A percentile compares a stretch with the other conserved stretches of the same genome.
Evolutionary conservation across 2,329 filamentous ascomycete species (phyloP).

Genomic region (Hawksworthiomyces lignivorus): DNA sequence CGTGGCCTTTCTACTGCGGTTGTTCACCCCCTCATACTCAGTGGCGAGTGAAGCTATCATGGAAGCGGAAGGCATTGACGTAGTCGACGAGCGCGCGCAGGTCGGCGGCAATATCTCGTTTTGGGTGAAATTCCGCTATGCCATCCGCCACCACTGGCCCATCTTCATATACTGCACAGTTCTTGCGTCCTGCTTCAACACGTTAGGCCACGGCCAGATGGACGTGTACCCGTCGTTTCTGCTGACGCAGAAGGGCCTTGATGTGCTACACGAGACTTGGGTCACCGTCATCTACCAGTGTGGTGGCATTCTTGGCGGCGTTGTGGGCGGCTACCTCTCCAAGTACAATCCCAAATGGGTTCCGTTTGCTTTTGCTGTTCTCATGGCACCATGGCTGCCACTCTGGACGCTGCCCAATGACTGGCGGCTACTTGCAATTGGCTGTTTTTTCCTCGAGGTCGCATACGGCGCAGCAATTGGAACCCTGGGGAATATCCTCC

Average conservation of each 20-base stretch:
- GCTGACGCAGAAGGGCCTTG: slow-evolving; percentile 8
- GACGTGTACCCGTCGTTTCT: slow-evolving; percentile 50
- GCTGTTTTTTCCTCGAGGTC: slow-evolving; percentile 73
- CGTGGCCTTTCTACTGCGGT: slow-evolving; percentile 70
- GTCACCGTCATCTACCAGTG: slow-evolving; percentile 67
- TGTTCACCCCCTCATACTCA: slow-evolving; percentile 71
- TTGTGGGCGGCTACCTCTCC: slow-evolving; percentile 56
- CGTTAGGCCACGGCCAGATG: slow-evolving; percentile 51
- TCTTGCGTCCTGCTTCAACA: slow-evolving; percentile 86
- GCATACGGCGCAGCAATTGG: slow-evolving; percentile 60
- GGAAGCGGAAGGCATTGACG: slow-evolving; percentile 22
- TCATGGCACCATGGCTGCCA: slow-evolving; percentile 47
- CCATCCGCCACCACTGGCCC: slow-evolving; percentile 72
- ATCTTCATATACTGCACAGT: slow-evolving; percentile 74
- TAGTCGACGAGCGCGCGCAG: slow-evolving; percentile 4
- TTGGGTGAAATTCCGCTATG: slow-evolving; percentile 68
- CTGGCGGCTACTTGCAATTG: slow-evolving; percentile 54
- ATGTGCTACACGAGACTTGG: slow-evolving; percentile 25
- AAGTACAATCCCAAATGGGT: slow-evolving; percentile 54
- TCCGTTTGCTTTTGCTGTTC: slow-evolving; percentile 43
- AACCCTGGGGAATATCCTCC: slow-evolving; percentile 63
- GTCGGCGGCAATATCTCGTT: slow-evolving; percentile 35
- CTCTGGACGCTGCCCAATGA: slow-evolving; percentile 73
- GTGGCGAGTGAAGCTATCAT: slow-evolving; percentile 58
- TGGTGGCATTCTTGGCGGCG: slow-evolving; percentile 60